Percentiles rank a stretch among this genome's conserved stretches.
Evolutionary conservation across 2,329 filamentous ascomycete genomes (phyloP).

Genomic region (Trichophyton equinum): DNA sequence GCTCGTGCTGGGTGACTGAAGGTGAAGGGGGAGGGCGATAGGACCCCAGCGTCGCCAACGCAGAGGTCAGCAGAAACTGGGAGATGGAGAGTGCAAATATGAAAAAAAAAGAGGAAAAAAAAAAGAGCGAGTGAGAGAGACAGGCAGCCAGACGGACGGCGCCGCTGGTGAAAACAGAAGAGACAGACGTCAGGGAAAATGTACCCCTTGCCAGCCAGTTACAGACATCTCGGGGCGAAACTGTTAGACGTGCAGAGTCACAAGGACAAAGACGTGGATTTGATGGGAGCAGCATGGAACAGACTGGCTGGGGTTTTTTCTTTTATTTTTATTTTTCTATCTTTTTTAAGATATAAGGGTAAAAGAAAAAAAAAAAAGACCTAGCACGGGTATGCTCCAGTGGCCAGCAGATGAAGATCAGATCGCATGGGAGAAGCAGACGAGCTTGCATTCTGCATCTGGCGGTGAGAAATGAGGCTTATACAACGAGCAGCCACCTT

Average conservation of each 20-base stretch:
- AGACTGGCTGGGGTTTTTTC: neutral
- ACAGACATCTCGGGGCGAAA: constrained; percentile 2
- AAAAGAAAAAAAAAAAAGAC: neutral
- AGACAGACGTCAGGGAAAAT: neutral
- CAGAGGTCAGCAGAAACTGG: constrained; percentile 10
- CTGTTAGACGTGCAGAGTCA: constrained; percentile 2
- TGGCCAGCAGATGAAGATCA: neutral
- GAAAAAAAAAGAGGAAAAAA: neutral
- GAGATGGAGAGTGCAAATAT: neutral
- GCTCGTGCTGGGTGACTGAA: neutral
- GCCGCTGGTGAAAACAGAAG: neutral
- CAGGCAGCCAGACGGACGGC: neutral
- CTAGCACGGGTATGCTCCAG: neutral
- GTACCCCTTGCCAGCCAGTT: neutral
- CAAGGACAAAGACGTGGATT: constrained; percentile 1
- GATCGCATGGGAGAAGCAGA: neutral
- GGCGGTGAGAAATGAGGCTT: constrained; percentile 2
- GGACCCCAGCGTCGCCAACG: constrained; percentile 8
- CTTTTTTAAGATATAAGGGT: no score
- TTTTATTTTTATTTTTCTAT: no score
- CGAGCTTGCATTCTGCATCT: neutral
- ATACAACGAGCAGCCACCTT: neutral
- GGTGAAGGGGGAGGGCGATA: constrained; percentile 10
- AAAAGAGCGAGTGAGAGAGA: neutral
- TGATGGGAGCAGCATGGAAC: neutral